Percentiles rank a stretch among this genome's conserved stretches.
These are phyloP conservation scores for Penicillium robsamsonii DNA, from an alignment of 495 filamentous ascomycete species.

Conservation along the genomic window DNA sequence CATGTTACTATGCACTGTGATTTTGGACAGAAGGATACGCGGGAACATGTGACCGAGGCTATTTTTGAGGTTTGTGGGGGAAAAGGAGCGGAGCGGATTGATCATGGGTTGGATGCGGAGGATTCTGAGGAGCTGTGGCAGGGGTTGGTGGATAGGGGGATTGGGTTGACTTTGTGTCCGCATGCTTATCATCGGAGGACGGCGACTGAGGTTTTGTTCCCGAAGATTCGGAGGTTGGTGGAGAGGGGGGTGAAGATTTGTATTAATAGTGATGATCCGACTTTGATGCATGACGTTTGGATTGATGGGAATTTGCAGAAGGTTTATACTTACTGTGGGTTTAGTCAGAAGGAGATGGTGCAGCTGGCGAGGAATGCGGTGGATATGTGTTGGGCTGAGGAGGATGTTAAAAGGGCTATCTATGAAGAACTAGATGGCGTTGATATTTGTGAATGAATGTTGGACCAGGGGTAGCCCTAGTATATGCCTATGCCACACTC, in stretches of 20 bases:
- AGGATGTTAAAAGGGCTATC: slow-evolving; percentile 24
- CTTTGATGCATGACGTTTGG: slow-evolving; percentile 45
- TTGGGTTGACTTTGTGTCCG: slow-evolving; percentile 44
- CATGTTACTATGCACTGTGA: slow-evolving; percentile 46
- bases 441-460: not conserved
- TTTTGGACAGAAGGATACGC: slow-evolving; percentile 41
- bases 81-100: slow-evolving; percentile 36
- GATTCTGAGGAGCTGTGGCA: slow-evolving; percentile 31
- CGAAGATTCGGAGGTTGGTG: slow-evolving; percentile 36
- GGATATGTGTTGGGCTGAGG: slow-evolving; percentile 41
- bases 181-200: slow-evolving; percentile 42
- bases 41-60: slow-evolving; percentile 36
- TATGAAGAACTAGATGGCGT: slow-evolving; percentile 23
- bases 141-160: slow-evolving; percentile 28
- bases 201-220: slow-evolving; percentile 37
- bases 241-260: slow-evolving; percentile 37
- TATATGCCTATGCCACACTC: no score
- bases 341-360: slow-evolving; percentile 35
- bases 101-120: slow-evolving; percentile 42
- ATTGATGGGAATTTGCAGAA: slow-evolving; percentile 44
- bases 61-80: slow-evolving; percentile 32
- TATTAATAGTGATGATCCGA: slow-evolving; percentile 44
- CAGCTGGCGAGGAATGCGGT: slow-evolving; percentile 36
- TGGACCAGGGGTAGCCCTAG: not conserved
- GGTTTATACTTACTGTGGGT: slow-evolving; percentile 32